phyloP scores from a whole-genome alignment of 192 early-diverging fungal genomes.

The Umbelopsis vinacea region DNA sequence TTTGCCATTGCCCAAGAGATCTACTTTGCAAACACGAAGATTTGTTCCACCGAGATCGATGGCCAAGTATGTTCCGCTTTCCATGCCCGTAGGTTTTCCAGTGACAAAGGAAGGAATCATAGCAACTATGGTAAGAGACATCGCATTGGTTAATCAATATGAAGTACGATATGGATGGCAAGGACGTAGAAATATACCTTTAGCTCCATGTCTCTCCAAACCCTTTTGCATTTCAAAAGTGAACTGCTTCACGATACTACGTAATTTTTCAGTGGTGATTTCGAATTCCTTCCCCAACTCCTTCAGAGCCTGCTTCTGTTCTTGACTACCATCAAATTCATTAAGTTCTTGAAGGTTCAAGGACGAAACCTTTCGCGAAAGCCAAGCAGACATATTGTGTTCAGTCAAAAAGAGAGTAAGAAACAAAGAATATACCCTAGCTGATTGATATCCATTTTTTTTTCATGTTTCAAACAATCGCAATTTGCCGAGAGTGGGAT shows the following conservation, averaged over 20 bases:
- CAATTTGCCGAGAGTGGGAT: not conserved
- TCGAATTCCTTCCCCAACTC: conserved; percentile 18
- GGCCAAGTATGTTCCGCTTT: conserved; percentile 81
- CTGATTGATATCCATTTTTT: no score
- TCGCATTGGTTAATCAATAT: no score
- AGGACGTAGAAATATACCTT: conserved; percentile 24
- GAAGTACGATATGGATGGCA: not conserved
- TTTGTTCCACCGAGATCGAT: conserved; percentile 93
- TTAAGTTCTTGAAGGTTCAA: conserved; percentile 22
- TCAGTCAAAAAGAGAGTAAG: not conserved
- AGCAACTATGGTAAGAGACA: conserved; percentile 35
- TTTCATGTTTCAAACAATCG: not conserved
- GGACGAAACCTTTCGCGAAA: conserved; percentile 8
- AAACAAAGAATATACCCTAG: not conserved
- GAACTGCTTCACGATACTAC: conserved; percentile 7
- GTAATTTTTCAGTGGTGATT: conserved; percentile 5
- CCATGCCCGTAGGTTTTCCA: conserved; percentile 75
- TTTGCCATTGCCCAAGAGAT: conserved; percentile 69
- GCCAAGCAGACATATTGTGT: conserved; percentile 1
- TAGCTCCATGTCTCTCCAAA: conserved; percentile 20
- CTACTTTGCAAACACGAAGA: conserved; percentile 85
- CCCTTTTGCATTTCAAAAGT: conserved; percentile 7
- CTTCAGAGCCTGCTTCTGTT: conserved; percentile 48
- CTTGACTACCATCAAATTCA: conserved; percentile 47
- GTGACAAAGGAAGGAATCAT: conserved; percentile 89